Evolutionary conservation across 1,139 yeast species (phyloP), one percentile per base, ranked within the genome.

Genomic region (Yamadazyma dendronema): DNA sequence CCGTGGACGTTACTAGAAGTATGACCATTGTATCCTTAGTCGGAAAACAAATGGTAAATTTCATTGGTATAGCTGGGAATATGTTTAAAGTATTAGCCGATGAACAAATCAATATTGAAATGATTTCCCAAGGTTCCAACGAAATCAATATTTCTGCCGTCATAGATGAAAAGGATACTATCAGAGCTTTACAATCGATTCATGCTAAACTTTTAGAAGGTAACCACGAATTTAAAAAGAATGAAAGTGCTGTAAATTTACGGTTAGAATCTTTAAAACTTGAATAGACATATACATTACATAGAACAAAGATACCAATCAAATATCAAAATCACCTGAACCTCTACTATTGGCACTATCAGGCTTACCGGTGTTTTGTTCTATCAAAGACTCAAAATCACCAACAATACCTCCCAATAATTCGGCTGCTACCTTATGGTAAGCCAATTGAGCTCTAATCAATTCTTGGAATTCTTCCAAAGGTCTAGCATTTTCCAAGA

Each of bases 61-160:
- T 85, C 57, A 86, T 92, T 46, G 98, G 98, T 57, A 90, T 89
- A 56, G 98, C 98, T 0, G 97, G 97, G 31, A 84, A 88, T 48
- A 92, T 92, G 97, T 92, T 92, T 65, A 83, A 90, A 49, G 88
- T 95, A 3, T 70, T 92, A 52, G 97, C 97, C 4, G 94, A 87
- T 55, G 96, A 92, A 52, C 79, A 78, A 39, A 85, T 92, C 54
- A 92, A 92, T 64, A 89, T 92, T 52, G 98, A 92, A 62, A 92
- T 92, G 98, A 92, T 92, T 56, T 80, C 90, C 39, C 98, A 92
- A 71, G 98, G 98, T 49, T 97, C 98, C 24, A 90, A 92, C 56
- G 98, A 92, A 64, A 92, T 92, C 53, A 92, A 92, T 61, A 92
- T 92, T 39, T 86, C 96, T 28, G 95, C 97, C 43, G 98, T 92